phyloP scores from a whole-genome alignment of 176 grass and related monocot genomes.

The Oryza rufipogon region DNA sequence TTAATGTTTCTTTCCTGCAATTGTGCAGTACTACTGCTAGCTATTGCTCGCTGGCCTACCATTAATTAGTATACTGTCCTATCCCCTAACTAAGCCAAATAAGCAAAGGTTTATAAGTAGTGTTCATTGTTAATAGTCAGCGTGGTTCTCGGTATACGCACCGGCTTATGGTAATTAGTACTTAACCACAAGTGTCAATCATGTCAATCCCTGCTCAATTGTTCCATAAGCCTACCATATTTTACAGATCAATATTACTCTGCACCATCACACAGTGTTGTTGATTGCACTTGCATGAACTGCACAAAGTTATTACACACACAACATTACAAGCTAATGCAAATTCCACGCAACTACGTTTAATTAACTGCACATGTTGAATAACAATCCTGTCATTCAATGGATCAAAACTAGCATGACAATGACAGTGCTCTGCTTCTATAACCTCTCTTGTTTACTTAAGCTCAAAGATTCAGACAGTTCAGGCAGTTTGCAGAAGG shows the following conservation, averaged over 20 bases:
- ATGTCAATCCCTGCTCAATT: slow-evolving; percentile 33
- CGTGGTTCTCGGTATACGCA: slow-evolving; percentile 42
- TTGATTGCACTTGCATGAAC: background rate
- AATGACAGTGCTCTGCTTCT: background rate
- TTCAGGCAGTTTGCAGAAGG: slow-evolving; percentile 9
- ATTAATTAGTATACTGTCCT: background rate
- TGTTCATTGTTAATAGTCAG: slow-evolving; percentile 23
- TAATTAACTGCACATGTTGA: too few relatives aligned
- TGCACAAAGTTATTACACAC: background rate
- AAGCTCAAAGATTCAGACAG: background rate
- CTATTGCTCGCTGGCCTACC: background rate
- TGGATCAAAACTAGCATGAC: background rate
- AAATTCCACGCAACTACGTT: too few relatives aligned
- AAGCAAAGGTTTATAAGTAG: background rate
- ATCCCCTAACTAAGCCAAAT: background rate
- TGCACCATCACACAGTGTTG: background rate
- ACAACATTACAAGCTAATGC: too few relatives aligned
- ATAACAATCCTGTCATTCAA: too few relatives aligned
- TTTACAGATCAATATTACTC: background rate
- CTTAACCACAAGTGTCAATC: slow-evolving; percentile 45
- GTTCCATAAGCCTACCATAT: background rate
- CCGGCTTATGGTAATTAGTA: background rate
- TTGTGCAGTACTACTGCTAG: slow-evolving; percentile 12
- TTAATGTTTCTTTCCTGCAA: slow-evolving; percentile 25
- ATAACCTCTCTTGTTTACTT: background rate